Conservation (phyloP, 2,329 filamentous ascomycete genomes). For the Colletotrichum sp. region DNA sequence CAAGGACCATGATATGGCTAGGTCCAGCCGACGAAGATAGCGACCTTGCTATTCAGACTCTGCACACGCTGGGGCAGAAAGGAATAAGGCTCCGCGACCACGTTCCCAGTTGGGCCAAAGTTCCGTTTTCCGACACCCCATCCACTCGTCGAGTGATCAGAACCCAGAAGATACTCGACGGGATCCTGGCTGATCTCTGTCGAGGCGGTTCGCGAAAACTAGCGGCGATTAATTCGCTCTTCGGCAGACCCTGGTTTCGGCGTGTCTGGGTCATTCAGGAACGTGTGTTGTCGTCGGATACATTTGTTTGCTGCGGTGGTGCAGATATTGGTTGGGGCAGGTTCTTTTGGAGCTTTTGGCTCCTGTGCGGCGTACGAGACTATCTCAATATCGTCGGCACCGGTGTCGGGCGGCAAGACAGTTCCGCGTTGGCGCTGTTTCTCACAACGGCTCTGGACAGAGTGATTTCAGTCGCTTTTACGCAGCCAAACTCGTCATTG, state of each 20-base stretch:
- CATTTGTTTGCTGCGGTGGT: not conserved
- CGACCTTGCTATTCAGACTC: not conserved
- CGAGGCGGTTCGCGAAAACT: not conserved
- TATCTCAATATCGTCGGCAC: not conserved
- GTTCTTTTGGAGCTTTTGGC: not conserved
- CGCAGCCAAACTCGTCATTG: not conserved
- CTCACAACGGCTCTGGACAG: not conserved
- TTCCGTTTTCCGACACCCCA: not conserved
- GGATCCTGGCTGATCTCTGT: not conserved
- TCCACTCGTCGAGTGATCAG: not conserved
- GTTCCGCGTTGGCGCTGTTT: not conserved
- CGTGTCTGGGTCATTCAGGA: constrained; percentile 7
- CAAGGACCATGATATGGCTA: not conserved
- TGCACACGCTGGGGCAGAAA: not conserved
- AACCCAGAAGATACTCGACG: not conserved
- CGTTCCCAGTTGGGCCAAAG: not conserved
- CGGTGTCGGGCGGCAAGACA: not conserved
- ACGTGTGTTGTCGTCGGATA: not conserved
- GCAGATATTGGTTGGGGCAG: not conserved
- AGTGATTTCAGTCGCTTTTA: not conserved
- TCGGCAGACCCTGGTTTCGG: not conserved
- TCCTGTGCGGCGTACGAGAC: not conserved
- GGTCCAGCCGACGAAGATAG: not conserved
- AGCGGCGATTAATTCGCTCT: not conserved
- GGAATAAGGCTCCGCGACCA: no score